Evolutionary conservation across 768 basidiomycete genomes (phyloP).

Genomic region (Termitomyces sp.): DNA sequence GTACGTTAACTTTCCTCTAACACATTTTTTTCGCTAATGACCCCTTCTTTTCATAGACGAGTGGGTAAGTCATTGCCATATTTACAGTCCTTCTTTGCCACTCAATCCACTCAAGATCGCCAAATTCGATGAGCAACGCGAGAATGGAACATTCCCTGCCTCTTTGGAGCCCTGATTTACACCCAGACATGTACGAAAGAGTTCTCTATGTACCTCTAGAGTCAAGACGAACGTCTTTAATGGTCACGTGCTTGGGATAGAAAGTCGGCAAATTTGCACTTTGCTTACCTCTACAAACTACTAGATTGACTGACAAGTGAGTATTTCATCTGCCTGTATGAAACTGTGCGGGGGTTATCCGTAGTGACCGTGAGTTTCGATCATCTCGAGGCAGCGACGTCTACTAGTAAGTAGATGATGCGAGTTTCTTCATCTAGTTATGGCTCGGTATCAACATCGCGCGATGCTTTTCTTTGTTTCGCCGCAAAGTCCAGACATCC

Average conservation of each 20-base stretch:
- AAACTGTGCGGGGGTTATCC: background rate
- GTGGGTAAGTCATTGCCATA: constrained; percentile 57
- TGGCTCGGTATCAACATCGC: background rate
- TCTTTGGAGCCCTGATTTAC: constrained; percentile 60
- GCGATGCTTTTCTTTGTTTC: background rate
- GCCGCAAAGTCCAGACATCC: background rate
- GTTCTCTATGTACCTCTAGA: background rate
- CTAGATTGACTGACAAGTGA: background rate
- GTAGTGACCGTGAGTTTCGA: background rate
- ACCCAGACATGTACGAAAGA: background rate
- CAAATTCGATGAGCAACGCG: constrained; percentile 94
- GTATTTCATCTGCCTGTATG: background rate
- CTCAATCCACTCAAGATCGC: constrained; percentile 44
- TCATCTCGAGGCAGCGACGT: background rate
- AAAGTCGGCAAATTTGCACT: background rate
- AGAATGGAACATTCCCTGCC: constrained; percentile 88
- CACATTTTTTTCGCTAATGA: constrained; percentile 3
- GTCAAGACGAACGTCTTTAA: constrained; percentile 7
- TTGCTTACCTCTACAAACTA: background rate
- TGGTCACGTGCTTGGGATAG: constrained; percentile 10
- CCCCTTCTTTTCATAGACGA: constrained; percentile 49
- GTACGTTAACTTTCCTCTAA: constrained; percentile 45
- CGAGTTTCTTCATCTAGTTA: too few species aligned
- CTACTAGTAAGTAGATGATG: too few species aligned
- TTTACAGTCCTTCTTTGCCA: constrained; percentile 7